Conservation (phyloP, 2,329 filamentous ascomycete species). For the Cladosporium sp. region DNA sequence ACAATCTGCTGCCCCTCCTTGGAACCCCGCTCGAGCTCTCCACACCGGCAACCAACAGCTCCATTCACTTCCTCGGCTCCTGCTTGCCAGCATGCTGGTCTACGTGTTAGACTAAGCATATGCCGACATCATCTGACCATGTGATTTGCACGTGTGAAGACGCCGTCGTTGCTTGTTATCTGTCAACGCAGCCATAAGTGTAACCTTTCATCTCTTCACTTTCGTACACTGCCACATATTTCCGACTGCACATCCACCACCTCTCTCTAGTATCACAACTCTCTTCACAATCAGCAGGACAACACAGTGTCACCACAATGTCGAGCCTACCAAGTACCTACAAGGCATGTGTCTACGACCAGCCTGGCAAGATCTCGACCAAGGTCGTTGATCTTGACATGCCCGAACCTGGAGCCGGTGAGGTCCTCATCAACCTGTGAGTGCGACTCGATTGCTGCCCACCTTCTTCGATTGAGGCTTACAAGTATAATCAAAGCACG, state of each 20-base stretch:
- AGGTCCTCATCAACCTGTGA: constrained; percentile 65
- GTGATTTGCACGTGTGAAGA: not conserved
- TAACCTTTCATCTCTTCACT: not conserved
- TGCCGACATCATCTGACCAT: not conserved
- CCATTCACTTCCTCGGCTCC: constrained; percentile 1
- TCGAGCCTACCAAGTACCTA: constrained; percentile 56
- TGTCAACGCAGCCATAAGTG: not conserved
- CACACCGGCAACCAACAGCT: not conserved
- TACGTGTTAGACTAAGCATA: not conserved
- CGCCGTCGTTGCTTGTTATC: not conserved
- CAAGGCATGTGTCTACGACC: constrained; percentile 66
- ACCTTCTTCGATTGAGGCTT: not conserved
- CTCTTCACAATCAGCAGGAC: not conserved
- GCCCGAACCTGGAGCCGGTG: constrained; percentile 63
- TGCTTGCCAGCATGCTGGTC: not conserved
- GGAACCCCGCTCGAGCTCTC: constrained; percentile 7
- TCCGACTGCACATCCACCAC: not conserved
- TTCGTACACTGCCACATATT: not conserved
- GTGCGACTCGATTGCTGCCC: constrained; percentile 23
- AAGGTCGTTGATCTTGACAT: constrained; percentile 65
- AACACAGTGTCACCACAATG: constrained; percentile 23
- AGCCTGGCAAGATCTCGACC: constrained; percentile 65
- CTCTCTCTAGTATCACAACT: not conserved
- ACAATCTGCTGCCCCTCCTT: not conserved
- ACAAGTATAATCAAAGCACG: constrained; percentile 44